A percentile compares a stretch with the other conserved stretches of the same genome.
Evolutionary conservation across 371 early-diverging fungal species (phyloP).

Genomic region (Mortierella polycephala): DNA sequence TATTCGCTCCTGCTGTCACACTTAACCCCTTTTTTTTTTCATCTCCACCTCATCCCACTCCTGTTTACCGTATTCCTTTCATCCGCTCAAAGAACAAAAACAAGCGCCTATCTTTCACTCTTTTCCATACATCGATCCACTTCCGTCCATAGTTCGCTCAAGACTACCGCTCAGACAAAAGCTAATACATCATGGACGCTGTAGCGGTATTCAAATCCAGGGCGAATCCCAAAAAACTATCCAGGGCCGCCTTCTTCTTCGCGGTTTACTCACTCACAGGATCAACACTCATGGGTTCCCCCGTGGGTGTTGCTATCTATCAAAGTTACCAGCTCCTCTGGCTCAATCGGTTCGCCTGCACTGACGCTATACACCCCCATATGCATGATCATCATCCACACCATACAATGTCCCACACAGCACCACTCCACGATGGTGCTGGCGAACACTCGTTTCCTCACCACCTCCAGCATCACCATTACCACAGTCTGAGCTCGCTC

Average conservation of each 20-base stretch:
- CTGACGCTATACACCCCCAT: background rate
- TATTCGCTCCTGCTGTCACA: too few species aligned
- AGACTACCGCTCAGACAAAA: background rate
- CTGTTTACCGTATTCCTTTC: too few species aligned
- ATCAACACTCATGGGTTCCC: conserved; percentile 45
- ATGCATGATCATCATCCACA: background rate
- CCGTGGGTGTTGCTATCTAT: conserved; percentile 35
- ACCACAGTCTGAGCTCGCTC: background rate
- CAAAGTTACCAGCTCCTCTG: conserved; percentile 38
- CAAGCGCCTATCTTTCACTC: too few species aligned
- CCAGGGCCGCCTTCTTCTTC: conserved; percentile 24
- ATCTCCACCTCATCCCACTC: too few species aligned
- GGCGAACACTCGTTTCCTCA: background rate
- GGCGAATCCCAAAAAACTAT: background rate
- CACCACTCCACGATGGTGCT: background rate
- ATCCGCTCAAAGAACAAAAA: too few species aligned
- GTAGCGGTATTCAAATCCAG: background rate
- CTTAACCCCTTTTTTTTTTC: too few species aligned
- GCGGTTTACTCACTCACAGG: conserved; percentile 32
- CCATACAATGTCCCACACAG: background rate
- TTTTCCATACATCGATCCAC: too few species aligned
- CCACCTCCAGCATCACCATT: conserved; percentile 6
- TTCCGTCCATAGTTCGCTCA: too few species aligned
- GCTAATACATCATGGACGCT: background rate
- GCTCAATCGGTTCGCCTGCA: conserved; percentile 7